These are phyloP conservation scores for Scenedesmus sp. DNA, from an alignment of 163 green algal genomes.

Conservation along the genomic window DNA sequence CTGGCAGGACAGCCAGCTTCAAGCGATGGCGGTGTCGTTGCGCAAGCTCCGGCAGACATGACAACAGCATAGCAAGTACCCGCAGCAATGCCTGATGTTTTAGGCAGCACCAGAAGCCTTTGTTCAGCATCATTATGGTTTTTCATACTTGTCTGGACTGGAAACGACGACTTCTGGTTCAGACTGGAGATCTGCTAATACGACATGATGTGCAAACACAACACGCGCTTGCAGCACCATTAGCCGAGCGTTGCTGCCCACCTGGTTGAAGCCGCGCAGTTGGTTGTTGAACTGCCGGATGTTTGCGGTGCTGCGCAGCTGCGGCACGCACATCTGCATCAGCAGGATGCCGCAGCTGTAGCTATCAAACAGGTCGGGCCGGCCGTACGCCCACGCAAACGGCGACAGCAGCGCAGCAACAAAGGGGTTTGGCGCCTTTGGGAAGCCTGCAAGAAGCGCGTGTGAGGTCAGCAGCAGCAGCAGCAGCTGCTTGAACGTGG, in stretches of 20 bases:
- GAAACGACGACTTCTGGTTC: no score
- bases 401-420: conserved; percentile 89
- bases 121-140: no score
- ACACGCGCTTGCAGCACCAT: background rate
- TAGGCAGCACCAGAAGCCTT: background rate
- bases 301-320: conserved; percentile 69
- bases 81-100: conserved; percentile 62
- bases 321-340: conserved; percentile 77
- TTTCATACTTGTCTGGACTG: no score
- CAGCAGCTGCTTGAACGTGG: no score
- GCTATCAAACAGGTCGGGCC: conserved; percentile 95
- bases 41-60: no score
- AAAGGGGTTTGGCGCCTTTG: conserved; percentile 77
- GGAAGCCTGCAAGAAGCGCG: conserved; percentile 68
- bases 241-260: background rate
- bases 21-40: no score
- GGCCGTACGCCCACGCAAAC: conserved; percentile 89
- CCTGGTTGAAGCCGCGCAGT: conserved; percentile 48
- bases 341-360: conserved; percentile 80
- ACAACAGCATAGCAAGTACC: no score
- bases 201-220: no score
- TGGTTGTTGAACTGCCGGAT: conserved; percentile 72
- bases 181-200: no score
- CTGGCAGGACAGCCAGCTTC: background rate
- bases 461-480: background rate